Evolutionary conservation across 2,329 filamentous ascomycete genomes (phyloP).

Genomic region (Exophiala mesophila): DNA sequence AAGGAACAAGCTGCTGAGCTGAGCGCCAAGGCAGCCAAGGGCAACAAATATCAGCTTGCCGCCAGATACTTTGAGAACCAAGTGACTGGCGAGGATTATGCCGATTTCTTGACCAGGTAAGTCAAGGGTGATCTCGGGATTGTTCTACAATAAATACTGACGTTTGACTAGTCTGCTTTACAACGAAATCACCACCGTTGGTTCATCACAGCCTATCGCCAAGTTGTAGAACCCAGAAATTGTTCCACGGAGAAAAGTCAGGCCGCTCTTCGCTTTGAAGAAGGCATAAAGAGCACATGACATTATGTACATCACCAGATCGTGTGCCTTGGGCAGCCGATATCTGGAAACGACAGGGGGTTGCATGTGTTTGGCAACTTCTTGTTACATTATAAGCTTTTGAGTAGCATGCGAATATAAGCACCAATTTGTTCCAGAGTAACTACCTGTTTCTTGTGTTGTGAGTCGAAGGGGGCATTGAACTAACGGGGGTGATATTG

Average conservation of each 20-base stretch:
- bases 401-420: slow-evolving; percentile 12
- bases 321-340: too few relatives aligned
- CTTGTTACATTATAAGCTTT: too few relatives aligned
- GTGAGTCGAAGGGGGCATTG: too few relatives aligned
- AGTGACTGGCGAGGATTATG: slow-evolving; percentile 95
- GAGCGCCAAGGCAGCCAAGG: slow-evolving; percentile 68
- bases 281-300: background rate
- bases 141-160: slow-evolving; percentile 16
- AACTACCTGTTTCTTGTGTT: too few relatives aligned
- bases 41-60: slow-evolving; percentile 87
- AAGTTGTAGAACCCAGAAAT: slow-evolving; percentile 60
- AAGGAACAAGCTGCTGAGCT: slow-evolving; percentile 79
- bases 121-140: slow-evolving; percentile 32
- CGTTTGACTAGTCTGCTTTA: slow-evolving; percentile 64
- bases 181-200: slow-evolving; percentile 77
- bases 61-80: slow-evolving; percentile 89
- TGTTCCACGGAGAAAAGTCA: too few relatives aligned
- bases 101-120: slow-evolving; percentile 87
- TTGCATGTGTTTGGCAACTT: too few relatives aligned
- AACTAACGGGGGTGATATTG: too few relatives aligned
- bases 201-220: slow-evolving; percentile 49
- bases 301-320: background rate
- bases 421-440: too few relatives aligned
- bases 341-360: too few relatives aligned
- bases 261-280: too few relatives aligned